phyloP scores from a whole-genome alignment of 495 filamentous ascomycete species.

The Neurospora sp. region DNA sequence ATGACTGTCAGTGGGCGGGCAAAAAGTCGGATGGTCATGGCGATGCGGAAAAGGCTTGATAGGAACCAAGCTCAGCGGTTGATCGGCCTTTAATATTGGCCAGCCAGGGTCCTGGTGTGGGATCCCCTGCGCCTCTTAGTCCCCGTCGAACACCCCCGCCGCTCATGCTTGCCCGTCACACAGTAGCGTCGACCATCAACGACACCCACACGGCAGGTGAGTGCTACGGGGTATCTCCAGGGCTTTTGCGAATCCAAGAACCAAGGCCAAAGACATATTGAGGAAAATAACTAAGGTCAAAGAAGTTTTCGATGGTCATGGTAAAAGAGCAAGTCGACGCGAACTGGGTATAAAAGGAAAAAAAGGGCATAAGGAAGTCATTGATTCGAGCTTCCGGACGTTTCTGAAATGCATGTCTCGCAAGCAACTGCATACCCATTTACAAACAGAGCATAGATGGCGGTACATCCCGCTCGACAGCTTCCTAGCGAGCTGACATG shows the following conservation, averaged over 20 bases:
- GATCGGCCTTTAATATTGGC: constrained; percentile 41
- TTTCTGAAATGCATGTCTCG: background rate
- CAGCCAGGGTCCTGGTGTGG: constrained; percentile 13
- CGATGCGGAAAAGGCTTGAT: constrained; percentile 15
- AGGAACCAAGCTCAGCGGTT: constrained; percentile 29
- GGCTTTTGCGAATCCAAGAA: background rate
- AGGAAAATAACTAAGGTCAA: background rate
- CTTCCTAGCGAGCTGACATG: background rate
- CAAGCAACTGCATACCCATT: background rate
- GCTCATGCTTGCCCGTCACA: constrained; percentile 9
- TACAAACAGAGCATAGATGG: background rate
- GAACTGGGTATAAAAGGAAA: background rate
- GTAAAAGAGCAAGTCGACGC: background rate
- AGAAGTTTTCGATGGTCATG: background rate
- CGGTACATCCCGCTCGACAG: background rate
- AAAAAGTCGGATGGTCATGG: background rate
- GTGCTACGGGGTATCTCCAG: background rate
- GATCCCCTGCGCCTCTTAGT: constrained; percentile 8
- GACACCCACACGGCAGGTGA: background rate
- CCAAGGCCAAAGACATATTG: background rate
- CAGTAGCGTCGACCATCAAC: background rate
- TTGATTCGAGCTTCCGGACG: background rate
- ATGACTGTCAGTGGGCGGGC: background rate
- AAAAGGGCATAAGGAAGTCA: background rate
- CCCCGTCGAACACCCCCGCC: constrained; percentile 1